Conservation (phyloP, 306 rosid genomes). For the Prunus davidiana region DNA sequence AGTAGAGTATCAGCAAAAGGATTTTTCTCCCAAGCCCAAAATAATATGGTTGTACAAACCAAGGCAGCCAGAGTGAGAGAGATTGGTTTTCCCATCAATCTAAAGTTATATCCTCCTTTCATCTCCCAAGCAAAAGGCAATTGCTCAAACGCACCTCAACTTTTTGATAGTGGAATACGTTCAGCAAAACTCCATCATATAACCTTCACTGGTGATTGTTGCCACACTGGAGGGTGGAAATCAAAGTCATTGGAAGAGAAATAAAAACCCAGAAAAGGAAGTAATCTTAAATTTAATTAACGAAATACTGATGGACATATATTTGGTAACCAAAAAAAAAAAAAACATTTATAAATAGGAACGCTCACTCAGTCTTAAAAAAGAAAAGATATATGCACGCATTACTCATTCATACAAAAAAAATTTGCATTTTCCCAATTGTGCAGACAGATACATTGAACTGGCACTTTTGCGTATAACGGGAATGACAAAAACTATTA, state of each 20-base stretch:
- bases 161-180: neutral
- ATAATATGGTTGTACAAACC: constrained; percentile 41
- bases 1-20: constrained; percentile 47
- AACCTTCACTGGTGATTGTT: neutral
- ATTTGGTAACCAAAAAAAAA: neutral
- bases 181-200: neutral
- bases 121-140: constrained; percentile 31
- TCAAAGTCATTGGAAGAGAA: neutral
- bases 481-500: neutral
- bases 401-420: neutral
- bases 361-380: neutral
- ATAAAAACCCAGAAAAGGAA: neutral
- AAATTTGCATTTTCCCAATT: neutral
- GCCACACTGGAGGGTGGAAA: neutral
- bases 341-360: neutral
- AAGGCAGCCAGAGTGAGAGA: constrained; percentile 51
- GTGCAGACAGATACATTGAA: neutral
- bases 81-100: constrained; percentile 48
- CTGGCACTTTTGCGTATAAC: neutral
- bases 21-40: constrained; percentile 73
- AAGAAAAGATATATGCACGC: neutral
- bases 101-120: constrained; percentile 53
- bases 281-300: neutral
- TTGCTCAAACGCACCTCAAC: neutral
- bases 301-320: neutral